phyloP scores from a whole-genome alignment of 345 rosid species.

The Draba incana region DNA sequence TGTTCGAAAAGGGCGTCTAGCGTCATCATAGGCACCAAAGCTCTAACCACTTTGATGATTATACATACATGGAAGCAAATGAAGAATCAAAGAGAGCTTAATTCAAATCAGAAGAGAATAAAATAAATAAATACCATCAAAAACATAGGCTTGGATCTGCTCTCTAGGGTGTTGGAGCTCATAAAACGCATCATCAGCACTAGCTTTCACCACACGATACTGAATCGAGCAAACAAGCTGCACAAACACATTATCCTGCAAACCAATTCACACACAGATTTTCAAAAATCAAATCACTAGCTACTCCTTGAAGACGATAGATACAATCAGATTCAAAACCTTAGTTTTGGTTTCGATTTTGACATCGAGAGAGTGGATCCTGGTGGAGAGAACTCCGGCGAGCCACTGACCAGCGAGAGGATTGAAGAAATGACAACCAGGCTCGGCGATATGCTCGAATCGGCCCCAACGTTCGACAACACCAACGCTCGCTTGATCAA shows the following conservation, averaged over 20 bases:
- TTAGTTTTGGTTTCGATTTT: conserved; percentile 94
- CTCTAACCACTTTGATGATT: conserved; percentile 73
- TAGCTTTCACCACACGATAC: conserved; percentile 67
- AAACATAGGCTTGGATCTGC: conserved; percentile 95
- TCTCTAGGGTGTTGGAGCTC: conserved; percentile 91
- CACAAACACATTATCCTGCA: conserved; percentile 95
- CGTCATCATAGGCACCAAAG: conserved; percentile 84
- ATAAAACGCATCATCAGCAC: conserved; percentile 97
- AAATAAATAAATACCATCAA: conserved; percentile 65
- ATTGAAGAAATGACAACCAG: conserved; percentile 78
- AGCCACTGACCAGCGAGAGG: conserved; percentile 74
- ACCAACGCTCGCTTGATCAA: conserved; percentile 87
- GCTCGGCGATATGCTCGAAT: conserved; percentile 79
- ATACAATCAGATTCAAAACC: conserved; percentile 33
- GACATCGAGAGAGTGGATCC: conserved; percentile 87
- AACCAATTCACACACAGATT: no score
- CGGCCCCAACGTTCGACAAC: conserved; percentile 92
- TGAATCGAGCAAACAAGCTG: conserved; percentile 94
- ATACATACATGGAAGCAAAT: background rate
- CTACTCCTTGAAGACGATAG: no score
- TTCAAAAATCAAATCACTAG: no score
- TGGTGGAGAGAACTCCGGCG: conserved; percentile 87
- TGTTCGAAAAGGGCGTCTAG: conserved; percentile 94
- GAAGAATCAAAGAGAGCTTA: conserved; percentile 10
- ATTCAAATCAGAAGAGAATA: background rate